Evolutionary conservation across 1,284 basidiomycete genomes (phyloP).

Genomic region (Ustilago trichophora): DNA sequence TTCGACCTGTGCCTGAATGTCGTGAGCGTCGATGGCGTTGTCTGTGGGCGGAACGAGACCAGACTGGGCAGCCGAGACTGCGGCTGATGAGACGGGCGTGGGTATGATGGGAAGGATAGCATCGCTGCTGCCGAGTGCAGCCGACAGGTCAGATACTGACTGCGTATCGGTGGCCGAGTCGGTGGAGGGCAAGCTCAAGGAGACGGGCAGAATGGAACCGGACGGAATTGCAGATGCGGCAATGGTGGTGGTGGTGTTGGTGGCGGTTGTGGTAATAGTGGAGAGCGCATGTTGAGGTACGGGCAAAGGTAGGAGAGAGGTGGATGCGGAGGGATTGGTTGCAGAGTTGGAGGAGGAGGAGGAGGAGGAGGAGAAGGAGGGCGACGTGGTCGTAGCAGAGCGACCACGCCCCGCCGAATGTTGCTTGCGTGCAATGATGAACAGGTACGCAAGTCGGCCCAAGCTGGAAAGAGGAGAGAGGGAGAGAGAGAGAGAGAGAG

Average conservation of each 20-base stretch:
- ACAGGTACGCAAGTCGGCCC: conserved; percentile 23
- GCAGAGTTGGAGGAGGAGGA: not conserved
- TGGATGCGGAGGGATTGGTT: no score
- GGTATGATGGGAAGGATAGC: not conserved
- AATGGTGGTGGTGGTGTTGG: no score
- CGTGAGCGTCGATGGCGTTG: conserved; percentile 28
- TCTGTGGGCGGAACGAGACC: not conserved
- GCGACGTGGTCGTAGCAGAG: conserved; percentile 28
- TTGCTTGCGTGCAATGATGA: conserved; percentile 47
- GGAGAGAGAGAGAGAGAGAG: not conserved
- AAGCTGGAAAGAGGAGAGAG: conserved; percentile 3
- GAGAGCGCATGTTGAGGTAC: conserved; percentile 9
- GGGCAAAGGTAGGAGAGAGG: not conserved
- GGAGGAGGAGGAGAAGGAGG: conserved; percentile 2
- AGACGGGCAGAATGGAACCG: not conserved
- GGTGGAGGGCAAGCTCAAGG: not conserved
- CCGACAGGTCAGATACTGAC: not conserved
- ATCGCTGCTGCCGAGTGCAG: not conserved
- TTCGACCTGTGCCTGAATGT: conserved; percentile 41
- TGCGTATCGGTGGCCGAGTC: conserved; percentile 1
- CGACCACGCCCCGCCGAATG: conserved; percentile 37
- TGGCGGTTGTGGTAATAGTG: not conserved
- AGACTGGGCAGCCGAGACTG: not conserved
- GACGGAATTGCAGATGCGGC: no score
- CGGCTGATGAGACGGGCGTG: not conserved